phyloP scores from a whole-genome alignment of 176 grass and related monocot species.

The Avena atlantica region DNA sequence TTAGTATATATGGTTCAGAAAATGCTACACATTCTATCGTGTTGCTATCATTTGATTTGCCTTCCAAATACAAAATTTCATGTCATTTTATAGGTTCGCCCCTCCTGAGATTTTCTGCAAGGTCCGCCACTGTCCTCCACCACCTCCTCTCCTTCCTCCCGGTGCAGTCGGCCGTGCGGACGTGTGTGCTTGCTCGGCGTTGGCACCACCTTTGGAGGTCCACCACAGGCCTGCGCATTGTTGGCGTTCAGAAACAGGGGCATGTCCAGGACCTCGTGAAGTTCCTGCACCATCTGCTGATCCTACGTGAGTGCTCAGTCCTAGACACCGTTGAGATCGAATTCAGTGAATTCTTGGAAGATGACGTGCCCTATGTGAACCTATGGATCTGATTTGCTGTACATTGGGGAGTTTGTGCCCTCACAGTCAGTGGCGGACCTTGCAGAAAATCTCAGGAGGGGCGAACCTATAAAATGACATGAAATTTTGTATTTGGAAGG shows the following conservation, averaged over 20 bases:
- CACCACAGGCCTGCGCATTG: conserved; percentile 7
- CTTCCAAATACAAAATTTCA: no score
- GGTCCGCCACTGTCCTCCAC: no score
- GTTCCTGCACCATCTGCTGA: background rate
- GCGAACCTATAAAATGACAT: no score
- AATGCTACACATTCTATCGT: no score
- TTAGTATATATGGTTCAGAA: no score
- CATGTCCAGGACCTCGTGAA: background rate
- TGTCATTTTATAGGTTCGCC: no score
- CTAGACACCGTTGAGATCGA: background rate
- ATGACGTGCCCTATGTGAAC: background rate
- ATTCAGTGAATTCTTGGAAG: background rate
- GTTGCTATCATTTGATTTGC: no score
- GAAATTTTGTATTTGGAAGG: no score
- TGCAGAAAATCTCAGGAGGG: no score
- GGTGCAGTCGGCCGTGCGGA: conserved; percentile 1
- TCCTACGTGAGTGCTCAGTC: background rate
- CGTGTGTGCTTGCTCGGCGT: background rate
- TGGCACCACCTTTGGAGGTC: conserved; percentile 1
- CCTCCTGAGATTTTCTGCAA: no score
- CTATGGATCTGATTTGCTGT: background rate
- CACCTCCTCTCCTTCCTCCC: conserved; percentile 18
- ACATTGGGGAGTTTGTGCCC: background rate
- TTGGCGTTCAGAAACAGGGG: background rate
- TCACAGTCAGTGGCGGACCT: no score